These are phyloP conservation scores for Rhododendron mucronatum DNA, from an alignment of 148 eudicot species.

Conservation along the genomic window DNA sequence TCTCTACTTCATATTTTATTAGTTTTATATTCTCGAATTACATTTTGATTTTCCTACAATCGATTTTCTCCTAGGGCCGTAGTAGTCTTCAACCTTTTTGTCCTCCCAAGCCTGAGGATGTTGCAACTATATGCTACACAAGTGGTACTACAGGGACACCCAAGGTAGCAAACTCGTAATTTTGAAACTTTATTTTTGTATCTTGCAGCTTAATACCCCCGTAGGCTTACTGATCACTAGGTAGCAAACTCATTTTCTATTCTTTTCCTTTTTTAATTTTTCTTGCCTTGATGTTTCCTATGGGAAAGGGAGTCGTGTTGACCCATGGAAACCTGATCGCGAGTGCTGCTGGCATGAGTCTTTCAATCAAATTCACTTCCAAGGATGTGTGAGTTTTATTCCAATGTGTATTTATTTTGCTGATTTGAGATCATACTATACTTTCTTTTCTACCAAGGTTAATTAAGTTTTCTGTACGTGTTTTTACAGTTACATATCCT, in stretches of 20 bases:
- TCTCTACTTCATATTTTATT: not conserved
- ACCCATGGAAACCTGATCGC: slow-evolving; percentile 79
- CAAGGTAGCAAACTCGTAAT: slow-evolving; percentile 45
- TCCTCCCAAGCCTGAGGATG: slow-evolving; percentile 58
- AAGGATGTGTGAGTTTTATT: slow-evolving; percentile 66
- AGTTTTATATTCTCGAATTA: not conserved
- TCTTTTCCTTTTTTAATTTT: slow-evolving; percentile 4
- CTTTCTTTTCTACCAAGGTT: not conserved
- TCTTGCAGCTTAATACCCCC: not conserved
- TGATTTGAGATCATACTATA: not conserved
- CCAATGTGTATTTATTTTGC: not conserved
- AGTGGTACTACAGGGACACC: slow-evolving; percentile 91
- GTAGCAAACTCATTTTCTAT: not conserved
- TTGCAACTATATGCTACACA: slow-evolving; percentile 75
- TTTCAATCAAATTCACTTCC: slow-evolving; percentile 37
- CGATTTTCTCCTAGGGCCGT: slow-evolving; percentile 39
- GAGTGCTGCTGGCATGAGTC: slow-evolving; percentile 64
- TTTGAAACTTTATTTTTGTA: not conserved
- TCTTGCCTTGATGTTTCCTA: slow-evolving; percentile 5
- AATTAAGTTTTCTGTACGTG: slow-evolving; percentile 16
- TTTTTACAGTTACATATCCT: slow-evolving; percentile 65
- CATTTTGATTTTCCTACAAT: slow-evolving; percentile 7
- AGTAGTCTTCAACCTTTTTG: slow-evolving; percentile 42
- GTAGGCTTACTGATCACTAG: slow-evolving; percentile 44
- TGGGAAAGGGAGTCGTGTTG: slow-evolving; percentile 66